Percentiles rank a stretch among this genome's conserved stretches.
Evolutionary conservation across 1,139 yeast species (phyloP).

Genomic region (Lipomyces yarrowii): DNA sequence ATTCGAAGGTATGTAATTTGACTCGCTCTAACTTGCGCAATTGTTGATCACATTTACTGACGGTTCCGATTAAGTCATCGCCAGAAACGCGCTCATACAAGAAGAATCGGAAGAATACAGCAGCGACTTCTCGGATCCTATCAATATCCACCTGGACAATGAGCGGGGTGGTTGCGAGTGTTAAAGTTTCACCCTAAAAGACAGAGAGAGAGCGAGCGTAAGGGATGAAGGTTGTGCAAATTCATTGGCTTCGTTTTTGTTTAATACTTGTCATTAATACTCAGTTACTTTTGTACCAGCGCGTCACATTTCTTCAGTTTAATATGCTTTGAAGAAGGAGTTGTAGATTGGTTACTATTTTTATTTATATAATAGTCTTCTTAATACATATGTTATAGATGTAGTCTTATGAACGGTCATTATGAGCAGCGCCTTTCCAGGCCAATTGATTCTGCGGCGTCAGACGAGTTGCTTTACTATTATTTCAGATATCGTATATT

Average conservation of each 20-base stretch:
- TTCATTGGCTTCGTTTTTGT: neutral
- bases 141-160: conserved; percentile 87
- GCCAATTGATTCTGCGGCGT: neutral
- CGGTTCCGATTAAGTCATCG: conserved; percentile 56
- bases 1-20: conserved; percentile 55
- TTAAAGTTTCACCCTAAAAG: conserved; percentile 2
- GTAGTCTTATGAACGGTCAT: neutral
- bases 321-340: conserved; percentile 11
- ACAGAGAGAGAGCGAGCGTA: neutral
- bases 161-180: conserved; percentile 49
- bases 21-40: neutral
- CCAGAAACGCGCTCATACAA: conserved; percentile 91
- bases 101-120: conserved; percentile 83
- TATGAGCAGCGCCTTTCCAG: neutral
- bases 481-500: no score
- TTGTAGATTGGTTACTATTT: conserved; percentile 14
- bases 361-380: neutral
- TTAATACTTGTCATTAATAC: neutral
- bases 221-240: neutral
- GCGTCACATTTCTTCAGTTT: conserved; percentile 3
- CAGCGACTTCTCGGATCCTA: conserved; percentile 95
- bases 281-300: neutral
- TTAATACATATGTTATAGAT: neutral
- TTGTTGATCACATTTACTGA: neutral
- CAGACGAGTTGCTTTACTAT: neutral